These are phyloP conservation scores for Epithemia pelagica DNA, from an alignment of 108 stramenopile genomes.

Conservation along the genomic window DNA sequence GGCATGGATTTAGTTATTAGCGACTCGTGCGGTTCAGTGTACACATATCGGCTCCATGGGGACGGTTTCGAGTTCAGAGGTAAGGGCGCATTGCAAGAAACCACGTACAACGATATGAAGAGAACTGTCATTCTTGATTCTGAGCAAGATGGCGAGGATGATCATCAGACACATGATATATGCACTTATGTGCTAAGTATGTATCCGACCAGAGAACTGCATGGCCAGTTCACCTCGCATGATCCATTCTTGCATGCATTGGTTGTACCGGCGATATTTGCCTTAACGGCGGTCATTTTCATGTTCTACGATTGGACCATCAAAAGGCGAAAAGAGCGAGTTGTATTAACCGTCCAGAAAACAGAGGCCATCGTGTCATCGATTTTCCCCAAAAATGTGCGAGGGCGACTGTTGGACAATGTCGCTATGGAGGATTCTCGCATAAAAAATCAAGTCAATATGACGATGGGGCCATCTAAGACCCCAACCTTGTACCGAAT, in stretches of 20 bases:
- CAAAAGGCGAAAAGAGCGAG: slow-evolving; percentile 12
- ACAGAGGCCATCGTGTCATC: slow-evolving; percentile 1
- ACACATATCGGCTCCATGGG: too few relatives aligned
- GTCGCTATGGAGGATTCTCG: background rate
- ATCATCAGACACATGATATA: too few relatives aligned
- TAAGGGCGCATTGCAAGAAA: too few relatives aligned
- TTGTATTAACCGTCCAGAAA: slow-evolving; percentile 8
- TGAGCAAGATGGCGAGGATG: too few relatives aligned
- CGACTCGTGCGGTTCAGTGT: too few relatives aligned
- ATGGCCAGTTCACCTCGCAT: background rate
- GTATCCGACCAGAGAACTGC: too few relatives aligned
- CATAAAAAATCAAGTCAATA: background rate
- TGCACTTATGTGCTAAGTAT: too few relatives aligned
- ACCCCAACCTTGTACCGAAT: background rate
- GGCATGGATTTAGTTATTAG: too few relatives aligned
- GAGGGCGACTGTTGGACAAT: background rate
- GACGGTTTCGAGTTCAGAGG: too few relatives aligned
- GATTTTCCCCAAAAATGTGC: slow-evolving; percentile 15
- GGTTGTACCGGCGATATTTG: slow-evolving; percentile 21
- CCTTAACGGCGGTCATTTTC: slow-evolving; percentile 14
- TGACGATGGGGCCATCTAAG: too few relatives aligned
- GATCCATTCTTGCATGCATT: slow-evolving; percentile 3
- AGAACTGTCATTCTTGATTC: too few relatives aligned
- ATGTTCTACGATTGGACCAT: slow-evolving; percentile 9
- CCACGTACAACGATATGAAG: too few relatives aligned